Evolutionary conservation across 2,329 filamentous ascomycete genomes (phyloP).

Genomic region (Botrytis porri): DNA sequence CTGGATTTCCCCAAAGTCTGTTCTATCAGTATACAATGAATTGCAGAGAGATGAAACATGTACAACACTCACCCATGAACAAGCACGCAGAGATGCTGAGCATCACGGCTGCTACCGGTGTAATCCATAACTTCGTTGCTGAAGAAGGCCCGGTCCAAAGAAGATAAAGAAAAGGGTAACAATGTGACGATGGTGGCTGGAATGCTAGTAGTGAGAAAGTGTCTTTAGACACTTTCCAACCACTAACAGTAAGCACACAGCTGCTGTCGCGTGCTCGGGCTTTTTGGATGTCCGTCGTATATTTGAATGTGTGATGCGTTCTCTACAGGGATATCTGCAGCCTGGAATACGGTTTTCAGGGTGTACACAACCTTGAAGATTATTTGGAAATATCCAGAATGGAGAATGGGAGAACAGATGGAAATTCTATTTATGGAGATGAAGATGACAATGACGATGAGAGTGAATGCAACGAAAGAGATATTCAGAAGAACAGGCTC

Average conservation of each 20-base stretch:
- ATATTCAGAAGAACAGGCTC: background rate
- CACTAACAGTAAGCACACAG: slow-evolving; percentile 23
- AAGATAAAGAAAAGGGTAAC: slow-evolving; percentile 39
- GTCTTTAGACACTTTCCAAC: slow-evolving; percentile 41
- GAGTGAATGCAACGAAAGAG: background rate
- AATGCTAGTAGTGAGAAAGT: slow-evolving; percentile 39
- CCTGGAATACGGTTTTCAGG: slow-evolving; percentile 9
- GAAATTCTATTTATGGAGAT: background rate
- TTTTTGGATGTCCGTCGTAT: background rate
- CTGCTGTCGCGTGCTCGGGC: slow-evolving; percentile 10
- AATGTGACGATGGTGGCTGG: slow-evolving; percentile 31
- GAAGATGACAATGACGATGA: background rate
- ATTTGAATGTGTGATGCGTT: slow-evolving; percentile 15
- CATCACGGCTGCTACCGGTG: slow-evolving; percentile 51
- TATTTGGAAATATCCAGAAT: background rate
- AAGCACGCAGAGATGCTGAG: slow-evolving; percentile 72
- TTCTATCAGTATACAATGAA: slow-evolving; percentile 8
- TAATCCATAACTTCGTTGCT: slow-evolving; percentile 44
- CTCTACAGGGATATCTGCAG: slow-evolving; percentile 18
- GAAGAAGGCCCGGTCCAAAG: slow-evolving; percentile 40
- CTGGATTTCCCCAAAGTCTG: slow-evolving; percentile 76
- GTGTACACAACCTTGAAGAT: background rate
- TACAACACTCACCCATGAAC: slow-evolving; percentile 56
- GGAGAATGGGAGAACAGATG: background rate
- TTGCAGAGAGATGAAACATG: background rate